Percentiles rank a stretch among this genome's conserved stretches.
Conservation (phyloP, 2,329 filamentous ascomycete genomes). For the Neophaeococcomyces mojaviensis region DNA sequence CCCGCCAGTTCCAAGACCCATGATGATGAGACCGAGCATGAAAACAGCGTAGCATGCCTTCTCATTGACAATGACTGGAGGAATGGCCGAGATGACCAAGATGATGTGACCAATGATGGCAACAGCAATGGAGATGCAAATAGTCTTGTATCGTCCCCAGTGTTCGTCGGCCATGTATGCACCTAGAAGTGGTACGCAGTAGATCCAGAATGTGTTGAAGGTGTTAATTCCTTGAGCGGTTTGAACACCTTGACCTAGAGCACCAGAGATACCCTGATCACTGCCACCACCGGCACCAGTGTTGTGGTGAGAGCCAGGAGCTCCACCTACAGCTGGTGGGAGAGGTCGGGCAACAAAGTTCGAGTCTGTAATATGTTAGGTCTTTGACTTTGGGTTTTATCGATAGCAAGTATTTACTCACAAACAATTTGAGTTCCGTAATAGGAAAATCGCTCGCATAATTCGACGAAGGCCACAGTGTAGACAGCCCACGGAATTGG, state of each 20-base stretch:
- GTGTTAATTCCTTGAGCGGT: constrained; percentile 45
- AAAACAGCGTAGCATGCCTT: constrained; percentile 57
- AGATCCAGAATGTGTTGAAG: constrained; percentile 57
- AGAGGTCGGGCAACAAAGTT: constrained; percentile 55
- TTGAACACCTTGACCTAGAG: constrained; percentile 51
- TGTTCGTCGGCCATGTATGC: constrained; percentile 56
- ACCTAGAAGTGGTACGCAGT: constrained; percentile 51
- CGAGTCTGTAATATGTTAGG: constrained; percentile 5
- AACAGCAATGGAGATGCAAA: constrained; percentile 56
- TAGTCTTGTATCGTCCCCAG: constrained; percentile 56
- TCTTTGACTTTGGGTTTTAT: not conserved
- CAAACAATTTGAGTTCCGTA: constrained; percentile 64
- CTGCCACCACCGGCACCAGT: constrained; percentile 41
- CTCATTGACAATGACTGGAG: constrained; percentile 51
- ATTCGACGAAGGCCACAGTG: constrained; percentile 64
- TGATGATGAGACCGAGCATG: constrained; percentile 56
- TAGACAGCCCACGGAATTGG: constrained; percentile 60
- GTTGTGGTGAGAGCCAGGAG: constrained; percentile 44
- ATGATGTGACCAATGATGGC: constrained; percentile 61
- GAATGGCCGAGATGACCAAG: constrained; percentile 58
- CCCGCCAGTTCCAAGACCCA: constrained; percentile 67
- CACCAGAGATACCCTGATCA: constrained; percentile 49
- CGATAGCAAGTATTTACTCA: constrained; percentile 25
- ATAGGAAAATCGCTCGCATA: constrained; percentile 72
- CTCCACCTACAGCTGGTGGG: constrained; percentile 44